Conservation (phyloP, 139 green algal genomes). For the Zygnema cylindricum region DNA sequence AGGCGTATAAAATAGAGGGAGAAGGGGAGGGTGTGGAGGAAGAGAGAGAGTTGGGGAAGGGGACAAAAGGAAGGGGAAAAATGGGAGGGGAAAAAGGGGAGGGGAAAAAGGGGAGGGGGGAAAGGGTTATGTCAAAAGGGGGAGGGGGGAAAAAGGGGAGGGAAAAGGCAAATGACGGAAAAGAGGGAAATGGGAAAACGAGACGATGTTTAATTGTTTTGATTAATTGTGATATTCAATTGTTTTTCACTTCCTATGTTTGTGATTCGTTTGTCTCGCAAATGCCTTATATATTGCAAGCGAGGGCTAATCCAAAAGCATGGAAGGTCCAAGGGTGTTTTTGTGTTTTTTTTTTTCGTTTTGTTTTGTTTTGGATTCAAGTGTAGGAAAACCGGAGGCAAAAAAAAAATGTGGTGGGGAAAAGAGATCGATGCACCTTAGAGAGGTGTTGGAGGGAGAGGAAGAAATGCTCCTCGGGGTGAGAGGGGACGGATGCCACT, state of each 20-base stretch:
- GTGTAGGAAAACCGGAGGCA: not conserved
- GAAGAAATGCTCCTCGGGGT: too few species aligned
- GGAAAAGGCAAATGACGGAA: not conserved
- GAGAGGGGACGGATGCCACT: too few species aligned
- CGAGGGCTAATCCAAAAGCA: too few species aligned
- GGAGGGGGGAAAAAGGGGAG: not conserved
- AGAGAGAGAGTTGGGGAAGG: not conserved
- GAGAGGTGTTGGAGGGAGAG: too few species aligned
- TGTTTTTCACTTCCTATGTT: too few species aligned
- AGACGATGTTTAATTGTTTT: not conserved
- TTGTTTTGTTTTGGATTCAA: too few species aligned
- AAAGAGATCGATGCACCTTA: constrained; percentile 11
- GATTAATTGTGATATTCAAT: too few species aligned
- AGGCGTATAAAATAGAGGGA: not conserved
- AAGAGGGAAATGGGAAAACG: not conserved
- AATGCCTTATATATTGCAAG: too few species aligned
- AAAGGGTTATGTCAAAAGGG: not conserved
- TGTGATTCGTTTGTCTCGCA: too few species aligned
- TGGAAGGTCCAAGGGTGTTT: too few species aligned
- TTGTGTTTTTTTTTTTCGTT: too few species aligned
- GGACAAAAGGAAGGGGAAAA: constrained; percentile 3
- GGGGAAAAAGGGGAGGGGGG: not conserved
- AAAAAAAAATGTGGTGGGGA: not conserved
- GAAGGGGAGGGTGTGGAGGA: too few species aligned
- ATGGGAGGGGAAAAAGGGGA: not conserved